These are phyloP conservation scores for Backusella circina DNA, from an alignment of 192 early-diverging fungal species.

Conservation along the genomic window DNA sequence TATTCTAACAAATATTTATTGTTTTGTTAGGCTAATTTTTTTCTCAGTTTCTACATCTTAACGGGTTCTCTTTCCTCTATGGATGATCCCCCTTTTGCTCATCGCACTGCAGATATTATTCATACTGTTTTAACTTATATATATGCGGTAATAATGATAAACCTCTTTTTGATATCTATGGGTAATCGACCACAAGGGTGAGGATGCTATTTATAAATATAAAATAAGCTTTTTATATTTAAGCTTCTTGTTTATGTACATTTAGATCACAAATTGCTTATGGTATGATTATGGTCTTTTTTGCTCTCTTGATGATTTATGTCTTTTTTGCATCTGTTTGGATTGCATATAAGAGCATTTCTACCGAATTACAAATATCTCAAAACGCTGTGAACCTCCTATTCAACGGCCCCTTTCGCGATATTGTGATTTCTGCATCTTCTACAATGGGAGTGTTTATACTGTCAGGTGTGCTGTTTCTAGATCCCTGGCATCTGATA, in stretches of 20 bases:
- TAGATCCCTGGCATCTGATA: conserved; percentile 82
- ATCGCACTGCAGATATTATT: conserved; percentile 33
- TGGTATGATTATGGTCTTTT: conserved; percentile 68
- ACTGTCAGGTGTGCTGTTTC: conserved; percentile 57
- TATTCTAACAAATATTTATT: background rate
- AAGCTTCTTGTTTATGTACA: background rate
- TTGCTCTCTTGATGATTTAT: conserved; percentile 83
- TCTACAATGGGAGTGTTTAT: conserved; percentile 69
- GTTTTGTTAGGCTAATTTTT: conserved; percentile 60
- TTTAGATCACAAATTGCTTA: conserved; percentile 62
- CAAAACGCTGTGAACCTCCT: background rate
- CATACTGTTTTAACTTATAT: conserved; percentile 42
- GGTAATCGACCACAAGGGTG: conserved; percentile 91
- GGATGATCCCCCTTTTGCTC: conserved; percentile 28
- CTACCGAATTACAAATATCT: conserved; percentile 39
- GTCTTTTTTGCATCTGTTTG: conserved; percentile 78
- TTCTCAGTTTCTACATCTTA: conserved; percentile 51
- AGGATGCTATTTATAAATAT: background rate
- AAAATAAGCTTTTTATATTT: background rate
- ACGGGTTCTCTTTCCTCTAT: conserved; percentile 34
- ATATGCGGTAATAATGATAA: conserved; percentile 62
- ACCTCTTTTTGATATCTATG: conserved; percentile 84
- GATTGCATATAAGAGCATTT: conserved; percentile 56
- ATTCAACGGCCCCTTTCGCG: conserved; percentile 55
- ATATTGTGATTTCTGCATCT: conserved; percentile 58